A percentile compares a stretch with the other conserved stretches of the same genome.
phyloP scores from a whole-genome alignment of 768 basidiomycete genomes.

The Lactarius hengduanensis region DNA sequence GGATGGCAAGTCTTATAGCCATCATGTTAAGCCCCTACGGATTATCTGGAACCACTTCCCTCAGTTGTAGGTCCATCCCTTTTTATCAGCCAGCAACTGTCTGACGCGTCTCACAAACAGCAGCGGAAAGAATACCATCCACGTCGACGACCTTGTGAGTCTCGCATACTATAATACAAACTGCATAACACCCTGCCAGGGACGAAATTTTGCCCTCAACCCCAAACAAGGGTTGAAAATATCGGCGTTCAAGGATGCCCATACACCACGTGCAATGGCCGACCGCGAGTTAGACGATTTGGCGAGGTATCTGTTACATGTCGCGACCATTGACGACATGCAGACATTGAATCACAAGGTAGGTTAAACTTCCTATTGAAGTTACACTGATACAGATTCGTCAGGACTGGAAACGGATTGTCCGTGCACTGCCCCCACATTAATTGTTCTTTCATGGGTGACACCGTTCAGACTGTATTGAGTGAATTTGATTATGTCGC shows the following conservation, averaged over 20 bases:
- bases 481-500: slow-evolving; percentile 1
- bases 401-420: slow-evolving; percentile 39
- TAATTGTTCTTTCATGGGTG: slow-evolving; percentile 10
- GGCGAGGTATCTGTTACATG: slow-evolving; percentile 61
- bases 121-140: slow-evolving; percentile 72
- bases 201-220: slow-evolving; percentile 84
- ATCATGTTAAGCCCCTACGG: slow-evolving; percentile 77
- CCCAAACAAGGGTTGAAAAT: slow-evolving; percentile 83
- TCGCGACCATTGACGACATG: slow-evolving; percentile 61
- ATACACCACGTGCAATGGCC: slow-evolving; percentile 57
- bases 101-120: slow-evolving; percentile 36
- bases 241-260: slow-evolving; percentile 74
- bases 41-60: slow-evolving; percentile 89
- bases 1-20: slow-evolving; percentile 72
- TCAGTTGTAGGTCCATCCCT: slow-evolving; percentile 53
- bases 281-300: slow-evolving; percentile 71
- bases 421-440: slow-evolving; percentile 31
- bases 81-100: not conserved
- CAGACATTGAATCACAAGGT: slow-evolving; percentile 67
- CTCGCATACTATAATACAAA: not conserved
- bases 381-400: not conserved
- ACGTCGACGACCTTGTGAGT: slow-evolving; percentile 79
- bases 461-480: not conserved
- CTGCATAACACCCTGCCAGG: slow-evolving; percentile 13
- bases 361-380: slow-evolving; percentile 25